Evolutionary conservation across 495 filamentous ascomycete species (phyloP).

Genomic region (Lasiosphaeris hirsuta): DNA sequence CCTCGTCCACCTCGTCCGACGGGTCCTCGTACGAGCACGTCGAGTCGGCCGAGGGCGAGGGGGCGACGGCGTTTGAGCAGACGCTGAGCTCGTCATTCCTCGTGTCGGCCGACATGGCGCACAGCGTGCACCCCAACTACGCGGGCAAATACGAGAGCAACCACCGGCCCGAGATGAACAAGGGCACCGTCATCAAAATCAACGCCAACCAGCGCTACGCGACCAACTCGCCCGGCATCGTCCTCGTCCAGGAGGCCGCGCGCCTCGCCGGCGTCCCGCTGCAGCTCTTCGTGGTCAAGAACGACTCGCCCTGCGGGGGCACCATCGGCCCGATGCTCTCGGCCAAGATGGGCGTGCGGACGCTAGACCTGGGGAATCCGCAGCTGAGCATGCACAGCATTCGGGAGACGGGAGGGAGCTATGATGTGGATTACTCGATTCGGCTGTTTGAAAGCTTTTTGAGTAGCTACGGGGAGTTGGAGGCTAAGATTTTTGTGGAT

Average conservation of each 20-base stretch:
- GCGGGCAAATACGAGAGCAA: conserved; percentile 82
- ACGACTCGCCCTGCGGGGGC: conserved; percentile 89
- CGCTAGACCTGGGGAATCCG: conserved; percentile 91
- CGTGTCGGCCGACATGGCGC: conserved; percentile 95
- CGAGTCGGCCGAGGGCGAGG: conserved; percentile 40
- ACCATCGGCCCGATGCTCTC: conserved; percentile 96
- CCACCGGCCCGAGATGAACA: conserved; percentile 93
- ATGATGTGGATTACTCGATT: conserved; percentile 86
- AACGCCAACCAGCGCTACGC: conserved; percentile 97
- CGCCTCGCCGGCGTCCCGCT: conserved; percentile 68
- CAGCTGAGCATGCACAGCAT: conserved; percentile 98
- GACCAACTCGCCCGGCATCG: conserved; percentile 93
- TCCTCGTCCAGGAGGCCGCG: conserved; percentile 83
- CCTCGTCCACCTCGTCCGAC: conserved; percentile 33
- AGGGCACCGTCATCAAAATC: conserved; percentile 92
- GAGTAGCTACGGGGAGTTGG: conserved; percentile 72
- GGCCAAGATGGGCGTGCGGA: conserved; percentile 78
- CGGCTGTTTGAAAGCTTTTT: conserved; percentile 88
- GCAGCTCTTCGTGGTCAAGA: conserved; percentile 93
- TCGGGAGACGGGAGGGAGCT: conserved; percentile 80
- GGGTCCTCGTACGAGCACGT: conserved; percentile 49
- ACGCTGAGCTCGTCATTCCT: conserved; percentile 90
- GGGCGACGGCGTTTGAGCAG: conserved; percentile 85
- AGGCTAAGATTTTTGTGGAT: conserved; percentile 79
- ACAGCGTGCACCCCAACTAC: conserved; percentile 94